Base-by-base conservation (phyloP, 306 rosid genomes). In the Gillenia trifoliata region DNA sequence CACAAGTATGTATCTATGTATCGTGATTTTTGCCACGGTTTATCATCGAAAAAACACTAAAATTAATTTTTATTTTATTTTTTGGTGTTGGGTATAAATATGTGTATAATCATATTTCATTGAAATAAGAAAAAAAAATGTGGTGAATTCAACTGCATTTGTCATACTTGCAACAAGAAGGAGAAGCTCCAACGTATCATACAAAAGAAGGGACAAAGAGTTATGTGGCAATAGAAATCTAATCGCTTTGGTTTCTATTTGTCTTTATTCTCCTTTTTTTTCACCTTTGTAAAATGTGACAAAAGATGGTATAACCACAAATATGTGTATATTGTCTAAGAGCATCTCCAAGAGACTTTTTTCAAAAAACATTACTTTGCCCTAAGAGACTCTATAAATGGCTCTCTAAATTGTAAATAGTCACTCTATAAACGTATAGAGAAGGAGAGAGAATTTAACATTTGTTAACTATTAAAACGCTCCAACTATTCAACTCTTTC, bases 151-250 rank as follows among this genome's bases (percentile, higher is more conserved):
- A 30, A 47, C 45, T 47, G 26, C 25, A 47, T 62, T 47, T 73
- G 47, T 63, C 77, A 43, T 11, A 30, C 29, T 40, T 22, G 31
- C 31, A 23, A 23, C 11, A 12, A 29, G 29, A 30, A 15, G 55
- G 13, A 73, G 77, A 20, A 29, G 15, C 61, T 63, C 70, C 77
- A 47, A 47, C 22, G 69, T 7, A 30, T 4, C 31, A 45, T n/a
- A 62, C 49, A 62, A 62, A 47, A 62, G 49, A 60, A 28, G 45
- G 69, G 70, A 73, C 70, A 73, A 73, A 45, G 29, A 2, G 60
- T 43, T n/a, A 30, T 43, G 68, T n/a, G 60, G 60, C 26, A 29
- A 62, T 17, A 73, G 61, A 73, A 73, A 45, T 63, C 6, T n/a
- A 47, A 47, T 40, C 61, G 30, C 31, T 15, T 22, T 31, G 45